These are phyloP conservation scores for Trichothecium sympodiale DNA, from an alignment of 2,329 filamentous ascomycete genomes.

Conservation along the genomic window DNA sequence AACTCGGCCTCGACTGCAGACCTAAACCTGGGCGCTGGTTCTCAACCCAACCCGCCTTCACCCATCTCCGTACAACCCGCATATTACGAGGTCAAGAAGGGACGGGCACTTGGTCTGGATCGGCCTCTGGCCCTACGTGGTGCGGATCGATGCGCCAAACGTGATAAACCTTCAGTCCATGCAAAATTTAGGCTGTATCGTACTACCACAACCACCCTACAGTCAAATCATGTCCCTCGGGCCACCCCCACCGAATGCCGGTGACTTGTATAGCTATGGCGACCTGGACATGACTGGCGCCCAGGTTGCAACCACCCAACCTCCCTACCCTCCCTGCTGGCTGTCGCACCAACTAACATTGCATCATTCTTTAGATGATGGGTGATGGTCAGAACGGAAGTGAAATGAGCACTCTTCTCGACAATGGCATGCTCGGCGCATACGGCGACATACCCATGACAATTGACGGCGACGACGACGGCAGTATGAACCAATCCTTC, in stretches of 20 bases:
- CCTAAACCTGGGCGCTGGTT: too few species aligned
- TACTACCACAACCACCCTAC: conserved; percentile 10
- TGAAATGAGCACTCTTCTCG: conserved; percentile 32
- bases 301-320: conserved; percentile 5
- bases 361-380: conserved; percentile 2
- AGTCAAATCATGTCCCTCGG: conserved; percentile 22
- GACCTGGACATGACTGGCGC: conserved; percentile 13
- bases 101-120: too few species aligned
- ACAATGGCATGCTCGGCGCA: conserved; percentile 26
- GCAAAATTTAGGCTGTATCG: conserved; percentile 9
- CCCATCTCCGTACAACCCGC: conserved; percentile 1
- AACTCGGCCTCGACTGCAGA: too few species aligned
- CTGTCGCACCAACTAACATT: background rate
- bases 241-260: conserved; percentile 21
- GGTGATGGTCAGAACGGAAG: conserved; percentile 18
- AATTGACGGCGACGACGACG: conserved; percentile 24
- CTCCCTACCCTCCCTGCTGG: background rate
- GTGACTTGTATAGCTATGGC: conserved; percentile 11
- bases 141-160: conserved; percentile 1
- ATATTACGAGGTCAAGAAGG: conserved; percentile 1
- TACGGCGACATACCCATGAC: conserved; percentile 31
- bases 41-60: too few species aligned
- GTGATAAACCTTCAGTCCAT: conserved; percentile 12
- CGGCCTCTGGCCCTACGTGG: too few species aligned
- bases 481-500: conserved; percentile 8